Conservation (phyloP, 129 eudicot genomes). For the Dittrichia graveolens region DNA sequence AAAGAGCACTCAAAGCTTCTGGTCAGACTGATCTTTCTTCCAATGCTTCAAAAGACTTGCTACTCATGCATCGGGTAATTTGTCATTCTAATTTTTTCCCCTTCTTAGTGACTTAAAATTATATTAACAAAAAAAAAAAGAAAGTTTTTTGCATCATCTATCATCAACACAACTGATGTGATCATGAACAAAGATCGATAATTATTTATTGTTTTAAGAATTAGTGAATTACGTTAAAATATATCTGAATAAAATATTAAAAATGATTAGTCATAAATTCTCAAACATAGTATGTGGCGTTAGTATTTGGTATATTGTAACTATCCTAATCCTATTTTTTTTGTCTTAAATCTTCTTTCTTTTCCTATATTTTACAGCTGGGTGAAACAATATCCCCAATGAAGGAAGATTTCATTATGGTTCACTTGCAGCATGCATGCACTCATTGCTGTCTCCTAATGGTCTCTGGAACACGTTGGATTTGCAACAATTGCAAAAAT, state of each 20-base stretch:
- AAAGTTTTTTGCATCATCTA: too few relatives aligned
- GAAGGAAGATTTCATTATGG: slow-evolving; percentile 99
- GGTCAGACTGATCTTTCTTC: slow-evolving; percentile 94
- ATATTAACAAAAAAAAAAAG: neutral
- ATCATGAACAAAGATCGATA: too few relatives aligned
- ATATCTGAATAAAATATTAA: too few relatives aligned
- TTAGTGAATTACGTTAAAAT: too few relatives aligned
- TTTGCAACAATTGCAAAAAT: slow-evolving; percentile 77
- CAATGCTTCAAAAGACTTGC: slow-evolving; percentile 89
- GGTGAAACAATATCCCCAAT: slow-evolving; percentile 91
- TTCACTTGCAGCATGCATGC: slow-evolving; percentile 95
- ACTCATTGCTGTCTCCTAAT: slow-evolving; percentile 83
- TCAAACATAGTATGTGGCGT: neutral
- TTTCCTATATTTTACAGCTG: slow-evolving; percentile 54
- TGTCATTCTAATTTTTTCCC: too few relatives aligned
- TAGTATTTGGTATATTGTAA: neutral
- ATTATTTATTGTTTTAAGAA: too few relatives aligned
- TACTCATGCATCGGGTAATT: slow-evolving; percentile 88
- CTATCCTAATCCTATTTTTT: neutral
- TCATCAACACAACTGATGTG: too few relatives aligned
- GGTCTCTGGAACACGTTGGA: slow-evolving; percentile 94
- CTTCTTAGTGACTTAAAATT: neutral
- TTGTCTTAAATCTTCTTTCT: neutral
- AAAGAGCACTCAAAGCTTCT: slow-evolving; percentile 81
- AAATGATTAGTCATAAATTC: neutral